A percentile compares a stretch with the other conserved stretches of the same genome.
Evolutionary conservation across 2,329 filamentous ascomycete species (phyloP).

Genomic region (Dactylellina sp.): DNA sequence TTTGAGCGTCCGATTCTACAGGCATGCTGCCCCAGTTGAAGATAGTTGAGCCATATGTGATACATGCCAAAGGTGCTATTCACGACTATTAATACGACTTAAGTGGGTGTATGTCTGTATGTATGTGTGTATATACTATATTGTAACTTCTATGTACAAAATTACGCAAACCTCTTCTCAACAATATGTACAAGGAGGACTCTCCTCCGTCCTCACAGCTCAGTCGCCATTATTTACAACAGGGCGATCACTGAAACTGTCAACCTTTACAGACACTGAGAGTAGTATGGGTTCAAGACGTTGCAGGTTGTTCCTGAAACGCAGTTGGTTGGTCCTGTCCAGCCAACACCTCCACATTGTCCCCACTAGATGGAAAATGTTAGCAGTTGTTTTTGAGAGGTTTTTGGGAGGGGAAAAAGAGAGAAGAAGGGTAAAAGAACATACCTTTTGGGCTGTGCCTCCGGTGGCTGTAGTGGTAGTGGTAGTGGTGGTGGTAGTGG

Average conservation of each 20-base stretch:
- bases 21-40: too few species aligned
- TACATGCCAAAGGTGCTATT: too few species aligned
- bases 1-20: too few species aligned
- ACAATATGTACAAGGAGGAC: constrained; percentile 7
- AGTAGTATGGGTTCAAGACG: constrained; percentile 57
- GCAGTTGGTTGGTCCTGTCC: constrained; percentile 58
- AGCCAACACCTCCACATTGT: constrained; percentile 54
- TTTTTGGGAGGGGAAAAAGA: neutral
- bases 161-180: constrained; percentile 15
- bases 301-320: constrained; percentile 56
- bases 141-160: constrained; percentile 13
- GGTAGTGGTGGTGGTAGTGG: constrained; percentile 8
- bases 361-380: constrained; percentile 39
- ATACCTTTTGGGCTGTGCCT: constrained; percentile 40
- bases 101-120: too few species aligned
- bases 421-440: neutral
- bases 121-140: constrained; percentile 3
- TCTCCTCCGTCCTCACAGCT: neutral
- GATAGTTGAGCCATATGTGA: too few species aligned
- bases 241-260: neutral
- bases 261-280: constrained; percentile 19
- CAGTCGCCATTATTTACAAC: constrained; percentile 7
- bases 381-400: constrained; percentile 13
- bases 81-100: too few species aligned
- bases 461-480: constrained; percentile 2